Base-by-base conservation (phyloP, 768 basidiomycete species). In the Hericium coralloides region DNA sequence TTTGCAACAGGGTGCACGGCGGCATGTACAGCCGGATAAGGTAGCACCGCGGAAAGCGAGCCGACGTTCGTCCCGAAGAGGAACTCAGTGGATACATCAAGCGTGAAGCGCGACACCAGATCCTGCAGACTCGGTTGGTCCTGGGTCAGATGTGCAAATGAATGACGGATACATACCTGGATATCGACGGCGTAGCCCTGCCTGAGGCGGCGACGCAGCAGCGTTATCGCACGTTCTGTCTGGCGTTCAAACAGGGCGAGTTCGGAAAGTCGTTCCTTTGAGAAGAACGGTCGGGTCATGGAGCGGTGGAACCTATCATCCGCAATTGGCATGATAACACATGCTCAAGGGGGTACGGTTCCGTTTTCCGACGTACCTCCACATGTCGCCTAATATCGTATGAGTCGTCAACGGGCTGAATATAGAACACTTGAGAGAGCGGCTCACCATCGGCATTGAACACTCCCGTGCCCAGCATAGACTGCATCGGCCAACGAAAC, bases 71-170 rank as follows among this genome's bases (percentile, higher is more conserved):
- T 60, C 10, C 75, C 78, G 50, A 80, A 80, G 49, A 81, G 67
- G 59, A 79, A 80, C 55, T 79, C 76, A 1, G 79, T 74, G 0
- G 81, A 79, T 12, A 77, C 72, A 63, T 79, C 78, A 38, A 79
- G 70, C 0, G 77, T 79, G 60, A 79, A 79, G 41, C 76, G 72
- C 0, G 70, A 70, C 45, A 78, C 64, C 18, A 73, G 58, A 54
- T 79, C 26, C 26, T 26, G 26, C 83, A 26, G 26, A 26, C 26
- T 26, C 26, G 26, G 26, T 26, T 3, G 26, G 26, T 26, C 26
- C 26, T n/a, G 26, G 26, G 26, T 26, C 7, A 7, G 3, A 7
- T 26, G 26, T 49, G 43, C 57, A 37, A 50, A 26, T 26, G 26
- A 60, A 52, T 4, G 63, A 61, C 18, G 59, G 55, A n/a, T 26